A percentile compares a stretch with the other conserved stretches of the same genome.
Evolutionary conservation across 257 asterid genomes (phyloP).

Genomic region (Nyctanthes arbortristis): DNA sequence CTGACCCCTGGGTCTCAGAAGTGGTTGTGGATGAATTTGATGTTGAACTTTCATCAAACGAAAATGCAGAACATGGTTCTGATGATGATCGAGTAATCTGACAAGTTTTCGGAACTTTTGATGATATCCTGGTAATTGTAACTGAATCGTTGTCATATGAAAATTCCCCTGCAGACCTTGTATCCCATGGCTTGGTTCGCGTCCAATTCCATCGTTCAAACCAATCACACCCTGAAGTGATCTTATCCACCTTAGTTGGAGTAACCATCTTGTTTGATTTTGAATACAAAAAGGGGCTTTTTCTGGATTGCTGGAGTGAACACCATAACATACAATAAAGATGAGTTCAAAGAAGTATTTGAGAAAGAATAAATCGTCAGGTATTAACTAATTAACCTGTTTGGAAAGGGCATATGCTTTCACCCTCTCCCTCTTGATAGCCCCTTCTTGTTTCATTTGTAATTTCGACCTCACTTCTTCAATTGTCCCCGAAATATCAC

Average conservation of each 20-base stretch:
- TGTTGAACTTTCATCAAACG: not conserved
- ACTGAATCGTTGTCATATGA: slow-evolving; percentile 20
- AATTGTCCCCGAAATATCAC: not conserved
- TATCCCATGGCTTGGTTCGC: slow-evolving; percentile 11
- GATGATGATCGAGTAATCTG: slow-evolving; percentile 4
- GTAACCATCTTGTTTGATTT: not conserved
- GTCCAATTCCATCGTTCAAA: not conserved
- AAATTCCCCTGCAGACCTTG: not conserved
- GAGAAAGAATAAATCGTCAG: not conserved
- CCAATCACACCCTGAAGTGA: not conserved
- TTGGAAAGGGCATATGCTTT: slow-evolving; percentile 5
- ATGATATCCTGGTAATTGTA: slow-evolving; percentile 29
- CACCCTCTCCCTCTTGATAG: slow-evolving; percentile 12
- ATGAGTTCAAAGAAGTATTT: not conserved
- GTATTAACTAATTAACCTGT: not conserved
- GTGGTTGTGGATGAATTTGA: slow-evolving; percentile 11
- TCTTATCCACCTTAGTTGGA: not conserved
- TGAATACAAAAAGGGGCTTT: not conserved
- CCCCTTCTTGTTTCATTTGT: slow-evolving; percentile 12
- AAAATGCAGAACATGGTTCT: slow-evolving; percentile 7
- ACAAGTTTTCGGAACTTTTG: slow-evolving; percentile 23
- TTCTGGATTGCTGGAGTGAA: not conserved
- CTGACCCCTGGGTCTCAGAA: not conserved
- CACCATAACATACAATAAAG: not conserved
- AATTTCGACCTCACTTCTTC: slow-evolving; percentile 7